These are phyloP conservation scores for Penicillium manginii DNA, from an alignment of 495 filamentous ascomycete species.

Conservation along the genomic window DNA sequence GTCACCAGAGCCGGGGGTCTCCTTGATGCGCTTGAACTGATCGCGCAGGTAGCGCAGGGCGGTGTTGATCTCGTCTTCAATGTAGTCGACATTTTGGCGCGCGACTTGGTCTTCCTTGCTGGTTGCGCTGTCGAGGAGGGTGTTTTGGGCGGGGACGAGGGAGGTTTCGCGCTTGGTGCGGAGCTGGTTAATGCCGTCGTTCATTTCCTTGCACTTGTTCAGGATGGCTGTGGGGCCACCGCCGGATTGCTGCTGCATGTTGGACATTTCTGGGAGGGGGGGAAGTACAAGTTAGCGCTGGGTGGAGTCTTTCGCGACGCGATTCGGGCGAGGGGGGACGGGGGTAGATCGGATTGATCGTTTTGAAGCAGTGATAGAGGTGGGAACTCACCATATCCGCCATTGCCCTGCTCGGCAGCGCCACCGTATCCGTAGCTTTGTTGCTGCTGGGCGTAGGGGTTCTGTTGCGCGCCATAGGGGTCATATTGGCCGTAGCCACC, in stretches of 20 bases:
- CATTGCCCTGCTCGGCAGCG: slow-evolving; percentile 45
- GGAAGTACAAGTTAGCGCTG: background rate
- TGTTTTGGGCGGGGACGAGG: slow-evolving; percentile 44
- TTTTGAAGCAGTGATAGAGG: slow-evolving; percentile 7
- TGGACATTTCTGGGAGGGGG: slow-evolving; percentile 62
- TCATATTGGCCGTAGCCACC: slow-evolving; percentile 66
- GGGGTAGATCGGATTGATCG: background rate
- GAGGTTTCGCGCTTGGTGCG: slow-evolving; percentile 42
- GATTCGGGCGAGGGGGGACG: background rate
- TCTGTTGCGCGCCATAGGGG: slow-evolving; percentile 59
- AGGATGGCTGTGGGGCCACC: slow-evolving; percentile 73
- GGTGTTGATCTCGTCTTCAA: slow-evolving; percentile 81
- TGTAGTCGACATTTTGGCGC: slow-evolving; percentile 57
- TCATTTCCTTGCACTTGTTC: slow-evolving; percentile 80
- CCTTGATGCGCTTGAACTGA: slow-evolving; percentile 78
- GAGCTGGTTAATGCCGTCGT: slow-evolving; percentile 63
- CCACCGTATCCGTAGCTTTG: slow-evolving; percentile 51
- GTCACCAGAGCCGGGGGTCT: slow-evolving; percentile 71
- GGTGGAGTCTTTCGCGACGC: background rate
- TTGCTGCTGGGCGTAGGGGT: slow-evolving; percentile 43
- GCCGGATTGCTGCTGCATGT: slow-evolving; percentile 50
- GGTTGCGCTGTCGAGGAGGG: slow-evolving; percentile 48
- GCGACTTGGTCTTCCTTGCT: slow-evolving; percentile 47
- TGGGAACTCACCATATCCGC: slow-evolving; percentile 43
- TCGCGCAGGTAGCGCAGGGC: slow-evolving; percentile 74